Percentiles rank a stretch among this genome's conserved stretches.
phyloP scores from a whole-genome alignment of 306 rosid species.

The Corylus americana region DNA sequence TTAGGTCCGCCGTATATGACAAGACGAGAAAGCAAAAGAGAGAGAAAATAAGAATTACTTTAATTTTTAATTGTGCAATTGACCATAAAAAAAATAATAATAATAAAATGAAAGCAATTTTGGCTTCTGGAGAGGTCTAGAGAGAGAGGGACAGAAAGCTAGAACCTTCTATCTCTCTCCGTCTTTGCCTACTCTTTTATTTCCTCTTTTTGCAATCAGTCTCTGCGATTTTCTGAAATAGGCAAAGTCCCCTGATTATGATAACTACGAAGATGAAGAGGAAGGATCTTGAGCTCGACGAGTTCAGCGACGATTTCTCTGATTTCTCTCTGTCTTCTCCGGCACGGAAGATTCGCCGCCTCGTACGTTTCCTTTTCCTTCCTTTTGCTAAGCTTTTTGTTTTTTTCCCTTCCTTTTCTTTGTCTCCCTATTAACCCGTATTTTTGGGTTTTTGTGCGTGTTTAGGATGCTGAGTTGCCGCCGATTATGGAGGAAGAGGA shows the following conservation, averaged over 20 bases:
- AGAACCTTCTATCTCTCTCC: not conserved
- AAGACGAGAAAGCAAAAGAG: too few relatives aligned
- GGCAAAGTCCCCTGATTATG: not conserved
- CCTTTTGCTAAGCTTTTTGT: not conserved
- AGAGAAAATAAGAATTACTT: too few relatives aligned
- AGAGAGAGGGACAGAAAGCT: not conserved
- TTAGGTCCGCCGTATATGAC: too few relatives aligned
- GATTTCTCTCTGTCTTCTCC: slow-evolving; percentile 82
- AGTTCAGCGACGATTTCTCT: slow-evolving; percentile 56
- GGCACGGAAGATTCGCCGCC: slow-evolving; percentile 87
- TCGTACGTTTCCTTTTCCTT: slow-evolving; percentile 32
- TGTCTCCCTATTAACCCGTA: not conserved
- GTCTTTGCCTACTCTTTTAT: not conserved
- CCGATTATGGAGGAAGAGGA: slow-evolving; percentile 73
- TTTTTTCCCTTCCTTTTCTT: too few relatives aligned
- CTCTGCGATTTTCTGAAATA: not conserved
- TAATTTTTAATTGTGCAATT: too few relatives aligned
- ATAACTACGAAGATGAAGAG: slow-evolving; percentile 47
- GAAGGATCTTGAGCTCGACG: slow-evolving; percentile 46
- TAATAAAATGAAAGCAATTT: too few relatives aligned
- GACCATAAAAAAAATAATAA: too few relatives aligned
- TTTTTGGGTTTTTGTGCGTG: not conserved
- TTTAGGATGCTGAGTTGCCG: slow-evolving; percentile 62
- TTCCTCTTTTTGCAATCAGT: too few relatives aligned
- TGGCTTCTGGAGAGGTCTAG: slow-evolving; percentile 27